Percentiles rank a stretch among this genome's conserved stretches.
These are phyloP conservation scores for Funneliformis geosporum DNA, from an alignment of 192 early-diverging fungal species.

Conservation along the genomic window DNA sequence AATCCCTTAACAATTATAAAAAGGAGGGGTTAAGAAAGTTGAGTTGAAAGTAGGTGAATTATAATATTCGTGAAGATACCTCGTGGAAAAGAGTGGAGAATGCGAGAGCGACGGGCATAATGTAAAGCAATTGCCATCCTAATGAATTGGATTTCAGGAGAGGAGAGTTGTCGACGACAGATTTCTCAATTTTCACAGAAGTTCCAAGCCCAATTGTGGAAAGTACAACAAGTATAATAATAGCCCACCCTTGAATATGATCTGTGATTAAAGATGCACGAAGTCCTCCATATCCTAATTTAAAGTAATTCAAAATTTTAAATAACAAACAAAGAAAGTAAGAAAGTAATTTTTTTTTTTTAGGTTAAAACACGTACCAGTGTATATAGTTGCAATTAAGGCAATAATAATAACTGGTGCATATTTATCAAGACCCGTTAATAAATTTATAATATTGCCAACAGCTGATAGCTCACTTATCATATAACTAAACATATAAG, in stretches of 20 bases:
- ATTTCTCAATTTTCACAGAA: conserved; percentile 45
- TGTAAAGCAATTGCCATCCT: conserved; percentile 62
- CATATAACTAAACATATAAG: conserved; percentile 61
- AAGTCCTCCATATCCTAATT: conserved; percentile 55
- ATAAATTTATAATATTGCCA: conserved; percentile 44
- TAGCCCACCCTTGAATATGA: conserved; percentile 52
- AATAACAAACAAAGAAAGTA: background rate
- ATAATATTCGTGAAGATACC: conserved; percentile 25
- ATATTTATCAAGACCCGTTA: conserved; percentile 51
- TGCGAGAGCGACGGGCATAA: conserved; percentile 56
- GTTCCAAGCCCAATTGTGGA: conserved; percentile 49
- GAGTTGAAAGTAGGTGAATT: background rate
- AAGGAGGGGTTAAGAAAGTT: too few relatives aligned
- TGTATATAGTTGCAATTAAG: conserved; percentile 60
- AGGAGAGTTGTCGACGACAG: conserved; percentile 41
- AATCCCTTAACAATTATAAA: conserved; percentile 46
- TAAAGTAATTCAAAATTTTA: background rate
- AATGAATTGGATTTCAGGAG: conserved; percentile 57
- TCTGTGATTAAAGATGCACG: conserved; percentile 62
- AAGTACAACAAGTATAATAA: conserved; percentile 51
- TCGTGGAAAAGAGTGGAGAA: conserved; percentile 67
- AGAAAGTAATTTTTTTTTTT: background rate
- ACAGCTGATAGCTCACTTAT: conserved; percentile 64
- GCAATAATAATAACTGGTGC: conserved; percentile 58
- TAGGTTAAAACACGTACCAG: conserved; percentile 29